Evolutionary conservation across 805 yeast species (phyloP).

Genomic region (Wickerhamiella vanderwaltii): DNA sequence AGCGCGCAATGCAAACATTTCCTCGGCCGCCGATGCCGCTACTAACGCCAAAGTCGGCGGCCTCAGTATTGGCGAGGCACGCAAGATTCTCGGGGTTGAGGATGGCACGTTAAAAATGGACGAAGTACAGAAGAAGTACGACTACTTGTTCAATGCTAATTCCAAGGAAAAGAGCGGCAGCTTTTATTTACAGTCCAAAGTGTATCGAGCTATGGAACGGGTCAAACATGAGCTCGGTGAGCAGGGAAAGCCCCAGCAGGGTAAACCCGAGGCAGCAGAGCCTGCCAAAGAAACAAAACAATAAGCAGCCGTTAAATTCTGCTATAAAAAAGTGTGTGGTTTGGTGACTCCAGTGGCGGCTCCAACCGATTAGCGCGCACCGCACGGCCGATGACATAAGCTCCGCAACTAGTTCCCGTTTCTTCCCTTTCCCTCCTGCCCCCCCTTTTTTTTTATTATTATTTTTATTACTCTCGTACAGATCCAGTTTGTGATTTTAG

Average conservation of each 20-base stretch:
- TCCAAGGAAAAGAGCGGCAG: conserved; percentile 93
- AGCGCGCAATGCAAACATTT: conserved; percentile 82
- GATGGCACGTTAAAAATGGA: conserved; percentile 38
- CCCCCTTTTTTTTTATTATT: too few relatives aligned
- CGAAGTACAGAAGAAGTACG: conserved; percentile 53
- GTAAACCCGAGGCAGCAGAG: background rate
- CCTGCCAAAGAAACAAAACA: background rate
- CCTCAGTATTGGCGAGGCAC: conserved; percentile 76
- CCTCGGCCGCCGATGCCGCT: conserved; percentile 41
- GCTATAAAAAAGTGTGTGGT: background rate
- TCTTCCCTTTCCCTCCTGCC: conserved; percentile 4
- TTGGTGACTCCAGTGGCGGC: too few relatives aligned
- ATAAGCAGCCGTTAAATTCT: too few relatives aligned
- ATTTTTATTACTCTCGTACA: too few relatives aligned
- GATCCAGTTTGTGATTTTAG: too few relatives aligned
- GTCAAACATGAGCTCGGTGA: conserved; percentile 60
- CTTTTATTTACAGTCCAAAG: conserved; percentile 85
- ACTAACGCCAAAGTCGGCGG: conserved; percentile 47
- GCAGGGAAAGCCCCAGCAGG: background rate
- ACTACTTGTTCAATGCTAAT: conserved; percentile 76
- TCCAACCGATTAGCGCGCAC: background rate
- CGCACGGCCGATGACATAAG: background rate
- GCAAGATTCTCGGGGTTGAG: conserved; percentile 78
- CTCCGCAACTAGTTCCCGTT: background rate
- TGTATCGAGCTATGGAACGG: conserved; percentile 88